These are phyloP conservation scores for Prunus dulcis DNA, from an alignment of 306 rosid genomes.

Conservation along the genomic window DNA sequence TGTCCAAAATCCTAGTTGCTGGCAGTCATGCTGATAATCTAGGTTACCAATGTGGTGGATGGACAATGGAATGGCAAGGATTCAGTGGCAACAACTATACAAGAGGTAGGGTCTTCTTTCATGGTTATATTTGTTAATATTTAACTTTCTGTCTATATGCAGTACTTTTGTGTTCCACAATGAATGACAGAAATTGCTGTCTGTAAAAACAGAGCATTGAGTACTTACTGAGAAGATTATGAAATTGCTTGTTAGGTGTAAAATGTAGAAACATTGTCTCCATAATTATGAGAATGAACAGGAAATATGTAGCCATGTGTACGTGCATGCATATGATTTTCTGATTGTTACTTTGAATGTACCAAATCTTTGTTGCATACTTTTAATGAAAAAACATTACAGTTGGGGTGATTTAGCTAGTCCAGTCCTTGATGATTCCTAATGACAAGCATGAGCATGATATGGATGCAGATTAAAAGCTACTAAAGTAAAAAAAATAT, in stretches of 20 bases:
- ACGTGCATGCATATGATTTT: too few species aligned
- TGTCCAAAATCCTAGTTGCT: slow-evolving; percentile 62
- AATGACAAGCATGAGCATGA: too few species aligned
- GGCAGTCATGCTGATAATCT: slow-evolving; percentile 94
- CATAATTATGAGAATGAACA: not conserved
- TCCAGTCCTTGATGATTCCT: too few species aligned
- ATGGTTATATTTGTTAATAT: slow-evolving; percentile 1
- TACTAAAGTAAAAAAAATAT: not conserved
- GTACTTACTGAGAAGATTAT: not conserved
- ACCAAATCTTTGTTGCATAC: not conserved
- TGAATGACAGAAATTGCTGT: not conserved
- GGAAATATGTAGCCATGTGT: not conserved
- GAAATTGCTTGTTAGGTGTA: not conserved
- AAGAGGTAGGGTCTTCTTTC: slow-evolving; percentile 52
- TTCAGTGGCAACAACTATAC: slow-evolving; percentile 74
- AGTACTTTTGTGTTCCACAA: not conserved
- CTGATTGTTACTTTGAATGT: not conserved
- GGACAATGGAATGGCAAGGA: slow-evolving; percentile 98
- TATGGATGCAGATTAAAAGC: too few species aligned
- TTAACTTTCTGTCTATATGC: not conserved
- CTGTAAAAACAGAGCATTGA: not conserved
- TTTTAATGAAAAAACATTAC: not conserved
- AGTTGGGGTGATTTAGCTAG: too few species aligned
- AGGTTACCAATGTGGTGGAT: slow-evolving; percentile 98
- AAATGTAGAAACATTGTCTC: not conserved